phyloP scores from a whole-genome alignment of 441 rosid genomes.

The Melastoma candidum region DNA sequence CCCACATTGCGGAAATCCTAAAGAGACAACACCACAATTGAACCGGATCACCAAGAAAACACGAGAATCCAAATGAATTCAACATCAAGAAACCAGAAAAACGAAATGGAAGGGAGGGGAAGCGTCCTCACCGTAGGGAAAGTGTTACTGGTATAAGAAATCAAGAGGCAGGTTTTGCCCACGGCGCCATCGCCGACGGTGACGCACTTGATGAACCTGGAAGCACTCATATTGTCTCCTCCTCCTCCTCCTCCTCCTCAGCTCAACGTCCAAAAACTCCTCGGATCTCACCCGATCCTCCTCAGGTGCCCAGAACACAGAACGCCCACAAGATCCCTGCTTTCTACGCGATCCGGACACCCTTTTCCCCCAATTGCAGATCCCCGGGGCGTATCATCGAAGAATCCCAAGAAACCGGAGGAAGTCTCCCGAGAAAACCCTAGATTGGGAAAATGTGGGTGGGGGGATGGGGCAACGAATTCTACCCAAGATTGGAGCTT shows the following conservation, averaged over 20 bases:
- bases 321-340: background rate
- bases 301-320: background rate
- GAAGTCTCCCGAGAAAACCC: too few relatives aligned
- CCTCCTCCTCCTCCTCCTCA: slow-evolving; percentile 4
- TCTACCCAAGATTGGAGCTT: too few relatives aligned
- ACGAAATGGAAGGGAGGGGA: background rate
- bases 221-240: slow-evolving; percentile 6
- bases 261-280: background rate
- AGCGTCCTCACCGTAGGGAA: slow-evolving; percentile 7
- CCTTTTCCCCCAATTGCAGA: too few relatives aligned
- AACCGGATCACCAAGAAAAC: too few relatives aligned
- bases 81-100: background rate
- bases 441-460: too few relatives aligned
- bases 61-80: background rate
- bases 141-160: slow-evolving; percentile 38
- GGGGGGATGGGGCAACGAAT: too few relatives aligned
- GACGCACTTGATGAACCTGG: slow-evolving; percentile 43
- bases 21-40: too few relatives aligned
- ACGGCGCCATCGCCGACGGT: slow-evolving; percentile 74
- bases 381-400: too few relatives aligned
- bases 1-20: too few relatives aligned
- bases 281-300: background rate
- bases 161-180: slow-evolving; percentile 60
- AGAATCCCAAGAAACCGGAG: too few relatives aligned
- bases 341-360: too few relatives aligned